Conservation (phyloP, 192 early-diverging fungal species). For the Podila clonocystis region DNA sequence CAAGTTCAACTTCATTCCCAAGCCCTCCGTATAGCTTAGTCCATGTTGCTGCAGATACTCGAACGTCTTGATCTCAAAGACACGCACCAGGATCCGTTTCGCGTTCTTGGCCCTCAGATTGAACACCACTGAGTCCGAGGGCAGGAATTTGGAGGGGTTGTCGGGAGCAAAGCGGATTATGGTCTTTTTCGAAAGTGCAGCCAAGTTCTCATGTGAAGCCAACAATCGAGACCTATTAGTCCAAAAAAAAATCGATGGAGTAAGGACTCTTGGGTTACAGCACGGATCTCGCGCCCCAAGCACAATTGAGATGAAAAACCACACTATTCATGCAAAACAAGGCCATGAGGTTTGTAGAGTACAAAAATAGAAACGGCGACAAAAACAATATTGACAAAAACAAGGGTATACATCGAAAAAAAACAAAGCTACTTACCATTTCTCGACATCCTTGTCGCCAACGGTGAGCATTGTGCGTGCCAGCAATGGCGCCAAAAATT, state of each 20-base stretch:
- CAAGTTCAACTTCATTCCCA: constrained; percentile 35
- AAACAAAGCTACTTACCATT: constrained; percentile 14
- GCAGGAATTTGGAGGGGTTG: constrained; percentile 23
- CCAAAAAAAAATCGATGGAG: not conserved
- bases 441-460: constrained; percentile 24
- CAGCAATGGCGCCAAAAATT: constrained; percentile 34
- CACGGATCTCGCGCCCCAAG: not conserved
- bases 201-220: constrained; percentile 15
- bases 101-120: constrained; percentile 54
- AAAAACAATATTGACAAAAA: not conserved
- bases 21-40: not conserved
- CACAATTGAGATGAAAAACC: not conserved
- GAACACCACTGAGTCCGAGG: constrained; percentile 49
- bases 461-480: constrained; percentile 34
- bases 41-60: constrained; percentile 50
- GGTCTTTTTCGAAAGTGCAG: constrained; percentile 22
- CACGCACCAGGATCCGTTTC: constrained; percentile 46
- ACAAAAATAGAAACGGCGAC: not conserved
- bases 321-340: no score
- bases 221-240: constrained; percentile 20
- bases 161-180: constrained; percentile 24
- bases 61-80: constrained; percentile 57
- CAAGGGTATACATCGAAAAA: not conserved
- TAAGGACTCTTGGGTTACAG: no score
- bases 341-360: not conserved